phyloP scores from a whole-genome alignment of 73 alveolate genomes.

The Paramecium bursaria region DNA sequence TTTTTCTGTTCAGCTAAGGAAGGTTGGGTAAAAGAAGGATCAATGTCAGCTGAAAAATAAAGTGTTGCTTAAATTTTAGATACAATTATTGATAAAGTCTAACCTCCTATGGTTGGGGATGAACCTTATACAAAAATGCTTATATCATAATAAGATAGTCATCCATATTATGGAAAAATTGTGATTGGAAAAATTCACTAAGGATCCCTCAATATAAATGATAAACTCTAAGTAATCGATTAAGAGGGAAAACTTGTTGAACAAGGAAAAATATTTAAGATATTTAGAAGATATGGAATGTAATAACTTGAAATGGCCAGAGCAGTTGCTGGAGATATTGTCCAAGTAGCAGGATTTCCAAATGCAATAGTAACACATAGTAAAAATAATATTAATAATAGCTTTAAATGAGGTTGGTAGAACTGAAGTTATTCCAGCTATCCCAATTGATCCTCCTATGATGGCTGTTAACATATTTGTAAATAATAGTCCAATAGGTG shows the following conservation, averaged over 20 bases:
- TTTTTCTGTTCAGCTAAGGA: conserved; percentile 84
- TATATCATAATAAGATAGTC: conserved; percentile 82
- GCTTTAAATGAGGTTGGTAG: conserved; percentile 78
- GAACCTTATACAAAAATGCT: conserved; percentile 78
- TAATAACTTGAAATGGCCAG: conserved; percentile 77
- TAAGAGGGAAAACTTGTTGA: conserved; percentile 73
- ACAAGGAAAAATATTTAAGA: conserved; percentile 74
- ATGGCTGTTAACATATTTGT: conserved; percentile 72
- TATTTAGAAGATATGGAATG: conserved; percentile 84
- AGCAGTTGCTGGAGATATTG: conserved; percentile 93
- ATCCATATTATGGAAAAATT: conserved; percentile 81
- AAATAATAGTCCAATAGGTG: conserved; percentile 87
- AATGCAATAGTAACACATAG: conserved; percentile 79
- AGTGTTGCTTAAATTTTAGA: conserved; percentile 77
- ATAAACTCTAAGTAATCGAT: conserved; percentile 74
- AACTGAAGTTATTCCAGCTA: conserved; percentile 75
- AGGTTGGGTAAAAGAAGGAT: conserved; percentile 85
- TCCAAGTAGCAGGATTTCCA: conserved; percentile 82
- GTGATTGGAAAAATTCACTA: conserved; percentile 79
- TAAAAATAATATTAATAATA: too few species aligned
- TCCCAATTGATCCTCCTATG: conserved; percentile 90
- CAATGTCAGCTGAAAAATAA: conserved; percentile 68
- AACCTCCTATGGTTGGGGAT: conserved; percentile 78
- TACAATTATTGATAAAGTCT: conserved; percentile 73
- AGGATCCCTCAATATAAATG: conserved; percentile 80